A percentile compares a stretch with the other conserved stretches of the same genome.
phyloP scores from a whole-genome alignment of 345 rosid genomes.

The Euphorbia tirucalli region DNA sequence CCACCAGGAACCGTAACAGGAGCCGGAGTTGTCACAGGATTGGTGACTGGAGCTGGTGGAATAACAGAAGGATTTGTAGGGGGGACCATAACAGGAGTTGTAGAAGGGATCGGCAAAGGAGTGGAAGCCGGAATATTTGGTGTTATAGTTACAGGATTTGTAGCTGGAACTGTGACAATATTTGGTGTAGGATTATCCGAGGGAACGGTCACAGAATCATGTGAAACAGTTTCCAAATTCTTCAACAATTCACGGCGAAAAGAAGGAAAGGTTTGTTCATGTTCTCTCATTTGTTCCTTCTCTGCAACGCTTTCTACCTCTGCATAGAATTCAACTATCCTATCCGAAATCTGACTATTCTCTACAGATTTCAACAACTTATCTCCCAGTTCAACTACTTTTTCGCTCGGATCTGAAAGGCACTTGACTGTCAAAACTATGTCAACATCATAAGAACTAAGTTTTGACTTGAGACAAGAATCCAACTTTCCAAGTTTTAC shows the following conservation, averaged over 20 bases:
- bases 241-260: conserved; percentile 35
- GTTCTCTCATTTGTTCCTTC: conserved; percentile 11
- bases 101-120: conserved; percentile 29
- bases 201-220: conserved; percentile 35
- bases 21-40: conserved; percentile 54
- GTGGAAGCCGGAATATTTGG: conserved; percentile 34
- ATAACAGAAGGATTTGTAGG: conserved; percentile 38
- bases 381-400: conserved; percentile 21
- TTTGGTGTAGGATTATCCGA: conserved; percentile 49
- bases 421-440: conserved; percentile 24
- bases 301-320: conserved; percentile 22
- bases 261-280: conserved; percentile 25
- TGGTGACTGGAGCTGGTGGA: conserved; percentile 49
- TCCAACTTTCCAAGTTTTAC: conserved; percentile 25
- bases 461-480: conserved; percentile 24
- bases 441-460: conserved; percentile 25
- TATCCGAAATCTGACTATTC: conserved; percentile 14
- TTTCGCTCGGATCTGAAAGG: conserved; percentile 20
- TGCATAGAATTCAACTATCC: conserved; percentile 29
- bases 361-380: conserved; percentile 26
- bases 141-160: conserved; percentile 37
- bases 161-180: conserved; percentile 53
- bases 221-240: conserved; percentile 25
- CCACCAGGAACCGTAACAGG: conserved; percentile 54
- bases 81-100: conserved; percentile 49